Evolutionary conservation across 257 asterid genomes (phyloP), one percentile per base, ranked within the genome.

Genomic region (Scutellaria baicalensis): DNA sequence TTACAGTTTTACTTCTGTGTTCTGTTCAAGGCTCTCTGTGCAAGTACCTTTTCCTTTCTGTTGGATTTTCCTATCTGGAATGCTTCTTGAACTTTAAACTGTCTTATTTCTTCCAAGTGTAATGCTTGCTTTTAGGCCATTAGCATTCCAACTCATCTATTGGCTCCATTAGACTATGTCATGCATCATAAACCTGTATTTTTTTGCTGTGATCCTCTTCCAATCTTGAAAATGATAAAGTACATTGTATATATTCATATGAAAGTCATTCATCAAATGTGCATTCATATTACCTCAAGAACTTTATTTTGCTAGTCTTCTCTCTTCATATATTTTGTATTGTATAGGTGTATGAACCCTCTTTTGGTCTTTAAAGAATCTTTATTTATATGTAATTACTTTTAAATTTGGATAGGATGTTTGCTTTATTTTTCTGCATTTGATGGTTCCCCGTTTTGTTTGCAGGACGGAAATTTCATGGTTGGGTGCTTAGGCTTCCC

Each of bases 381-480:
- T 62, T 31, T 57, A 56, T 68, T 47, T 51, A 4, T 56, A 49
- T 64, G 21, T 39, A 70, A 52, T n/a, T 62, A 57, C 69, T 35
- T 70, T 52, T 33, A 9, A 43, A 69, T 49, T 48, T 17, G 68
- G 27, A 39, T 47, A 57, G 57, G 40, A 33, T 64, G 36, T 63
- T 49, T 59, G 14, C 4, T 14, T 57, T 18, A 12, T 64, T 61
- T 50, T 54, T 66, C 68, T 60, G 57, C 40, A 35, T 69, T 52
- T 65, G 69, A 70, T 68, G 75, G 64, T 61, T 43, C 44, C 39
- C 35, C 31, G 49, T 78, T 55, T 64, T 75, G 59, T 60, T 59
- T 88, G 89, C 95, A 91, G 97, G 99, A 93, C 73, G 99, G 99
- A 70, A 91, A 86, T 70, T 93, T 89, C 89, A 93, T 91, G 99